phyloP scores from a whole-genome alignment of 495 filamentous ascomycete species.

The Penicillium atrosanguineum region DNA sequence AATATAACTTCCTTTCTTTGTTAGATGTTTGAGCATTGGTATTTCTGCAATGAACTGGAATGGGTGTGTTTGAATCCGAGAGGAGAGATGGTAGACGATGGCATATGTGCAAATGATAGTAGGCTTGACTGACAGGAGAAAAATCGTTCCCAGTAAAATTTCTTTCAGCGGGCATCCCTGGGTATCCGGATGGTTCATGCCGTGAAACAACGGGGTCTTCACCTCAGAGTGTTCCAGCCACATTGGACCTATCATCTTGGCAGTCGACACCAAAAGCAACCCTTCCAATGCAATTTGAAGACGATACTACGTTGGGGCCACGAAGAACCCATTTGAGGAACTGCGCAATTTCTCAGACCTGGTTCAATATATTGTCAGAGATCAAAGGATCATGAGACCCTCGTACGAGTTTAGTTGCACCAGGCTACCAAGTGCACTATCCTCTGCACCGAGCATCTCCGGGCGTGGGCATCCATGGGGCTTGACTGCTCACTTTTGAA shows the following conservation, averaged over 20 bases:
- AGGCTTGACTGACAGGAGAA: neutral
- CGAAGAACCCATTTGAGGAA: neutral
- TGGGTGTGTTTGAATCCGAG: neutral
- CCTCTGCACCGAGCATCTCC: no score
- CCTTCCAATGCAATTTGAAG: neutral
- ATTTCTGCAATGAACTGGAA: neutral
- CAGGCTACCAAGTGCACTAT: no score
- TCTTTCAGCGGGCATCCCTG: neutral
- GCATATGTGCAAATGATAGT: neutral
- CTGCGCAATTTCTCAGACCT: no score
- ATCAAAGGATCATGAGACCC: no score
- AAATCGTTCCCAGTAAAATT: neutral
- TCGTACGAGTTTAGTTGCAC: no score
- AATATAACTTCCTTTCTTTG: no score
- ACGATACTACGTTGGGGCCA: neutral
- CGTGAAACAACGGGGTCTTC: neutral
- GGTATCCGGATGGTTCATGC: neutral
- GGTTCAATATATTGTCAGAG: no score
- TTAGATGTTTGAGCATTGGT: no score
- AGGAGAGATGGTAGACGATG: neutral
- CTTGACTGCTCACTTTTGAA: constrained; percentile 9
- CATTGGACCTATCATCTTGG: neutral
- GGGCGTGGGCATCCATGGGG: no score
- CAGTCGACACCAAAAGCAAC: neutral
- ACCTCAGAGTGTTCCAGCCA: neutral